A percentile compares a stretch with the other conserved stretches of the same genome.
These are phyloP conservation scores for Penicillium brevicompactum DNA, from an alignment of 2,329 filamentous ascomycete species.

Conservation along the genomic window DNA sequence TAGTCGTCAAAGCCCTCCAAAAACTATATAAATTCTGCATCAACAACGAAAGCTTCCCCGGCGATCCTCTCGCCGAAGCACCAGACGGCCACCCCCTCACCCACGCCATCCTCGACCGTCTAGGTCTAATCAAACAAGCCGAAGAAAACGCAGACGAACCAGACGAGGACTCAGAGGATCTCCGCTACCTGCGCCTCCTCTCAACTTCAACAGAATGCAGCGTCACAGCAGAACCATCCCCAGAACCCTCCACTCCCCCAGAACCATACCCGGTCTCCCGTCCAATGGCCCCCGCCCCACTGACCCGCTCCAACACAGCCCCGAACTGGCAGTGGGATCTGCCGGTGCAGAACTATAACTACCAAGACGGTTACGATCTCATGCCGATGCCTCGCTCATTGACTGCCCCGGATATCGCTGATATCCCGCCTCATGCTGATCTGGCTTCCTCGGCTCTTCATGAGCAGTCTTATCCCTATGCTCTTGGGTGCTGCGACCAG, in stretches of 20 bases:
- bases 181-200: conserved; percentile 39
- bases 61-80: conserved; percentile 42
- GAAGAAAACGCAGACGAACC: conserved; percentile 42
- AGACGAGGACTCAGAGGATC: conserved; percentile 38
- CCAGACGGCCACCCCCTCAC: conserved; percentile 45
- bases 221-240: conserved; percentile 41
- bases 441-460: not conserved
- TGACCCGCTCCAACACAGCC: conserved; percentile 1
- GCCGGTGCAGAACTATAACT: conserved; percentile 25
- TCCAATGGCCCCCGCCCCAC: conserved; percentile 4
- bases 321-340: conserved; percentile 33
- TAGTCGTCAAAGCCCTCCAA: conserved; percentile 46
- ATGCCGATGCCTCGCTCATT: conserved; percentile 20
- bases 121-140: conserved; percentile 47
- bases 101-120: conserved; percentile 45
- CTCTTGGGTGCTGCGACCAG: conserved; percentile 17
- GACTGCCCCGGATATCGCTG: conserved; percentile 16
- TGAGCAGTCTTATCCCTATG: conserved; percentile 29
- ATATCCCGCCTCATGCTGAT: conserved; percentile 19
- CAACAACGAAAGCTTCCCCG: conserved; percentile 46
- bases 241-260: conserved; percentile 37
- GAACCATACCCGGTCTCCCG: conserved; percentile 29
- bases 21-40: conserved; percentile 45
- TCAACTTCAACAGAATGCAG: conserved; percentile 41
- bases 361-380: conserved; percentile 23